Conservation (phyloP, 2,329 filamentous ascomycete genomes). For the Diaporthe caulivora region DNA sequence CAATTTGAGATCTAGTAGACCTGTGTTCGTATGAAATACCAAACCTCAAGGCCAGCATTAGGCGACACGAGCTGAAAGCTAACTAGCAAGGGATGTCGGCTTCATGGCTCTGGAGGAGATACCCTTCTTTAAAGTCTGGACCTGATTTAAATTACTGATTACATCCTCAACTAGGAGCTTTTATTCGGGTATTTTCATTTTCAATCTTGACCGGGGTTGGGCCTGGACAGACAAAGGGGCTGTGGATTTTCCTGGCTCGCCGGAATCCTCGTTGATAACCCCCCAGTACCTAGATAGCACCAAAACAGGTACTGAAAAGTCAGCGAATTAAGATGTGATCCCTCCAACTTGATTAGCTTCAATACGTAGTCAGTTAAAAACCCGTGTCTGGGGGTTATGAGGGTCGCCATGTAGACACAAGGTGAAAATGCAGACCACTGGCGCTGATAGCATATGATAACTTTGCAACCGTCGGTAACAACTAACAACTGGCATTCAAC, state of each 20-base stretch:
- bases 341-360: background rate
- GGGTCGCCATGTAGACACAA: background rate
- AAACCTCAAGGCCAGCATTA: background rate
- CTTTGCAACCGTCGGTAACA: background rate
- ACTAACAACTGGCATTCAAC: background rate
- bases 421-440: background rate
- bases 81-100: background rate
- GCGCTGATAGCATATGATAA: background rate
- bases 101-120: background rate
- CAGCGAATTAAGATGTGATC: background rate
- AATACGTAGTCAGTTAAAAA: background rate
- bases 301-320: background rate
- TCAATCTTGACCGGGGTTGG: no score
- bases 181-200: background rate
- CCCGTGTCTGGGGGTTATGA: background rate
- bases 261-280: background rate
- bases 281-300: background rate
- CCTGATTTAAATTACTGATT: background rate
- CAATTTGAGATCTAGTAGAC: background rate
- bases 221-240: background rate
- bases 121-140: background rate
- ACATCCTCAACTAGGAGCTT: background rate
- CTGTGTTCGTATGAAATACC: background rate
- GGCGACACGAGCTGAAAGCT: background rate
- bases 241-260: background rate